These are phyloP conservation scores for Clonostachys rosea DNA, from an alignment of 2,329 filamentous ascomycete genomes.

Conservation along the genomic window DNA sequence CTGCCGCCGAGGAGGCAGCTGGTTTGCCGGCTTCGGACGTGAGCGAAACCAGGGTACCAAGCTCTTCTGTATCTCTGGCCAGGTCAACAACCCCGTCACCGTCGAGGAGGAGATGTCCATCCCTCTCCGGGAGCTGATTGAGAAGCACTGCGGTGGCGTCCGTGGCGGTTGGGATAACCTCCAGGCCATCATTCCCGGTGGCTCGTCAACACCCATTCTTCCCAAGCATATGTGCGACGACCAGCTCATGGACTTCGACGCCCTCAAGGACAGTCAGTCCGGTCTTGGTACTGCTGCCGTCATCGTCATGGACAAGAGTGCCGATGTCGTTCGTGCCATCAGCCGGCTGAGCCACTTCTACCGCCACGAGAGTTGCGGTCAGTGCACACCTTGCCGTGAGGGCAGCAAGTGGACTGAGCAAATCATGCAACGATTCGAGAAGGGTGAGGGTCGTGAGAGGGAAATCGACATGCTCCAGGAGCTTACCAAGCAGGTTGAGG, in stretches of 20 bases:
- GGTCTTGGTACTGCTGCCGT: slow-evolving; percentile 96
- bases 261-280: slow-evolving; percentile 94
- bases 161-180: slow-evolving; percentile 97
- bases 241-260: slow-evolving; percentile 98
- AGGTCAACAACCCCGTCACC: slow-evolving; percentile 97
- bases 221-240: slow-evolving; percentile 88
- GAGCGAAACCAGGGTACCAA: slow-evolving; percentile 97
- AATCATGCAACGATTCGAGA: slow-evolving; percentile 96
- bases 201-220: slow-evolving; percentile 92
- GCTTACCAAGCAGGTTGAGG: slow-evolving; percentile 98
- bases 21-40: slow-evolving; percentile 92
- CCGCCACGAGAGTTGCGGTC: slow-evolving; percentile 95
- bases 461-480: slow-evolving; percentile 99
- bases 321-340: slow-evolving; percentile 93
- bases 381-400: slow-evolving; percentile 99
- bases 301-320: slow-evolving; percentile 98
- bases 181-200: slow-evolving; percentile 89
- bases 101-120: slow-evolving; percentile 99
- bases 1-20: slow-evolving; percentile 82
- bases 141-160: slow-evolving; percentile 97
- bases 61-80: slow-evolving; percentile 96
- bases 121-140: slow-evolving; percentile 89
- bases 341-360: slow-evolving; percentile 94
- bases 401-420: slow-evolving; percentile 99
- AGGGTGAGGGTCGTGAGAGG: slow-evolving; percentile 78